These are phyloP conservation scores for Trametes coccinea DNA, from an alignment of 768 basidiomycete genomes.

Conservation along the genomic window DNA sequence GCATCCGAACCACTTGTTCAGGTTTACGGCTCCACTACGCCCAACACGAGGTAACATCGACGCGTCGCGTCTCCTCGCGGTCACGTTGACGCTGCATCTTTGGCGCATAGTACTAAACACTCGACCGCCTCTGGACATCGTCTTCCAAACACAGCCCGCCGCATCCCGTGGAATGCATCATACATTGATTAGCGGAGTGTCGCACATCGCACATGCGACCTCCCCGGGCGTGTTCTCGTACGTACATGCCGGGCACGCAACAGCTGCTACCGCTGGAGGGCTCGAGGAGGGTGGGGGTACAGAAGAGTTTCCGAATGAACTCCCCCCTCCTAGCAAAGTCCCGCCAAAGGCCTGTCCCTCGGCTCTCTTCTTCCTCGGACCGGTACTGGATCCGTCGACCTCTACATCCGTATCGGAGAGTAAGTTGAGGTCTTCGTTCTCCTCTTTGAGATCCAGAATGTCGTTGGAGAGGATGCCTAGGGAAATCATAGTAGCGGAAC, in stretches of 20 bases:
- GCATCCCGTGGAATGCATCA: background rate
- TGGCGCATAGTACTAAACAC: too few relatives aligned
- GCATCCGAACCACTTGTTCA: too few relatives aligned
- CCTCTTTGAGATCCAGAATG: constrained; percentile 64
- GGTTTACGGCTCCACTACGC: too few relatives aligned
- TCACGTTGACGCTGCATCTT: too few relatives aligned
- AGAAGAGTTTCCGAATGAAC: constrained; percentile 31
- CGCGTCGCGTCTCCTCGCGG: too few relatives aligned
- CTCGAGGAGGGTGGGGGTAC: constrained; percentile 27
- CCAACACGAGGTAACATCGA: too few relatives aligned
- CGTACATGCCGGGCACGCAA: constrained; percentile 59
- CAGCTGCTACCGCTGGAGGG: constrained; percentile 29
- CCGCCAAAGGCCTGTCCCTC: constrained; percentile 75
- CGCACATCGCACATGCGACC: constrained; percentile 33
- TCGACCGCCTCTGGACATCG: too few relatives aligned
- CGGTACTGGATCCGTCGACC: constrained; percentile 18
- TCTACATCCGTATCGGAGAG: constrained; percentile 51
- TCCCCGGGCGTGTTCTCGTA: constrained; percentile 50
- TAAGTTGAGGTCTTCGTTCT: constrained; percentile 59
- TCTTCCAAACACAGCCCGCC: too few relatives aligned
- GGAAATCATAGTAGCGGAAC: constrained; percentile 48
- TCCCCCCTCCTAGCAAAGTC: constrained; percentile 59
- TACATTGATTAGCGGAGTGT: constrained; percentile 23
- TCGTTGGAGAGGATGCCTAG: constrained; percentile 62
- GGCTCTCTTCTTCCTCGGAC: constrained; percentile 41